Base-by-base conservation (phyloP, 345 rosid species). In the Adansonia digitata region DNA sequence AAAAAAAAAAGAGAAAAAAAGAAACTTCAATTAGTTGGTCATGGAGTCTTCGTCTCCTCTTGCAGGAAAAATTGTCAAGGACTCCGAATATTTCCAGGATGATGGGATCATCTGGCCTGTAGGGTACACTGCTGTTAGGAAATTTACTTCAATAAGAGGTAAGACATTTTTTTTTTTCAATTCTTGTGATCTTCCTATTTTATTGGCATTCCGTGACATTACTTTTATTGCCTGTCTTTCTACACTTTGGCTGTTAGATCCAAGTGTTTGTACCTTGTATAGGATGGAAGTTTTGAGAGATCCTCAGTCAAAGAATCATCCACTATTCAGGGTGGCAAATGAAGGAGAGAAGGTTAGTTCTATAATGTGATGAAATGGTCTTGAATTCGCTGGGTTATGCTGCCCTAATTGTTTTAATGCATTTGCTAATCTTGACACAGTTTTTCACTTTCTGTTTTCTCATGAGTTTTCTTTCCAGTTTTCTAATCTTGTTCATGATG, bases 281-380 rank as follows among this genome's bases (percentile, higher is more conserved):
- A 95, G 90, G 88, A 95, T 95, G 99, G 98, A 95, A 85, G 99
- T 91, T 49, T 80, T 95, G 84, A 87, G 97, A 83, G 98, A 95
- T 87, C 83, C 87, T 0, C 93, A 87, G 76, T 88, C 88, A 81
- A 93, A 85, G 87, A 86, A 74, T 75, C 91, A 82, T 62, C 99
- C 99, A 81, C 77, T 93, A 64, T 95, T 93, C 67, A 90, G 89
- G 84, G 99, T 93, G 75, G 86, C 98, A 20, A 75, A 82, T 48
- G 94, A 90, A 64, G 94, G 94, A 80, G 92, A 95, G 81, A 93
- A 90, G 99, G 99, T 95, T 62, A 80, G 92, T 80, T 77, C 72
- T 81, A 10, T 39, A 45, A 39, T 71, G 22, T 27, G 27, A 68
- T 72, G 57, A 65, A 27, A 18, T 31, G 27, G 27, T 69, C 20